Evolutionary conservation across 805 yeast species (phyloP), one percentile per base, ranked within the genome.

Genomic region (Monosporozyma unispora): DNA sequence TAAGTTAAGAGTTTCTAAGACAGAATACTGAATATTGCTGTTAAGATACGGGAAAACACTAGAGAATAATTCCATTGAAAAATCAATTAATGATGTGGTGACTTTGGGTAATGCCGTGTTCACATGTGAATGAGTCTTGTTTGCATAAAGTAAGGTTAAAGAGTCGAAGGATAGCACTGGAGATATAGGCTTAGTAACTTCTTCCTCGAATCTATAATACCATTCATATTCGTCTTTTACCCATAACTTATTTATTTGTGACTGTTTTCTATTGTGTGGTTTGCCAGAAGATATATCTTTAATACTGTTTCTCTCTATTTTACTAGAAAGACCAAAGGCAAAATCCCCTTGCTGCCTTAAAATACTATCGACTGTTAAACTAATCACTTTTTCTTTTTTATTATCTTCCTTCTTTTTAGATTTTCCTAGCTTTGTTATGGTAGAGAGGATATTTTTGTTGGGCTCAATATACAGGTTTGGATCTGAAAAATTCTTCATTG

Each of bases 11-110:
- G 82, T 86, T 58, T 91, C 97, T 19, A 93, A 66, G n/a, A 93
- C 73, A 0, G 97, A 88, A 50, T 84, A 82, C 59, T 91, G 97
- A 48, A 93, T 84, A 53, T 87, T 86, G 4, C 79, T 67, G 7
- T 90, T 79, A 55, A 91, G 75, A 50, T 74, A 71, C 0, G 95
- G 87, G 54, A 91, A 84, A 0, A 84, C 73, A 8, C 76, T 60
- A 4, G 86, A 79, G 60, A 89, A 87, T 1, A 90, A 72, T 52
- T 84, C 88, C 59, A 91, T 80, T 0, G 96, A 82, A 2, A 77
- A 62, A 66, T 91, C 96, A n/a, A 88, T 76, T 2, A 86, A 67
- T 46, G 79, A 70, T 0, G 80, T 77, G 1, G 73, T 69, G 3
- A 69, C 61, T n/a, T 70, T 69, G 10, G 78, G 80, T 1, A 79